Base-by-base conservation (phyloP, 805 yeast species). In the Pichia kluyveri region DNA sequence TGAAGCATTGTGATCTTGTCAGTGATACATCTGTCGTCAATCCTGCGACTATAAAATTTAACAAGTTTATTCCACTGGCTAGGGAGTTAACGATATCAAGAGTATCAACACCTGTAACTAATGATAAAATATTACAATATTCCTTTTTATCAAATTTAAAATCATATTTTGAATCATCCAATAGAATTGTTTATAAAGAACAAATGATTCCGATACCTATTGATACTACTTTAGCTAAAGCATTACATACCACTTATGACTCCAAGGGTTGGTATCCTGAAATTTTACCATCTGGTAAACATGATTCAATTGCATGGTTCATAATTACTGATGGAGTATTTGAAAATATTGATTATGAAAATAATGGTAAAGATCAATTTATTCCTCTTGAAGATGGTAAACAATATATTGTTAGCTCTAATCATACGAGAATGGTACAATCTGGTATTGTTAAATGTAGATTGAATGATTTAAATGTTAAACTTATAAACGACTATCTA, bases 261-360 rank as follows among this genome's bases (percentile, higher is more conserved):
- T 17, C 23, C 12, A 42, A 32, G 26, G 49, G 31, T n/a, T 51
- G 51, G 10, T 59, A 59, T 14, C 69, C 69, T 0, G 62, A 62
- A 2, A 66, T 71, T 5, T 65, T 77, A 2, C 88, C 89, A 0
- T 63, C 68, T 3, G 87, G 86, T 0, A 71, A 71, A 23, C 80
- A 86, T 1, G 87, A 89, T 60, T 69, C 78, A 0, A 75, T 90
- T 18, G 95, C 89, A 0, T 91, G 96, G 96, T 91, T 89, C 64
- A 77, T 77, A 54, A 76, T 91, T 2, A 70, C 77, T 2, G 82
- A 76, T 8, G 68, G 81, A 5, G 58, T 67, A 6, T 73, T 73
- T 4, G 69, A 63, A 3, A 41, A 44, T 18, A 50, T 48, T 8
- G 30, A 34, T 14, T 34, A 34, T 15, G 23, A 41, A 11, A 32